Percentiles rank a stretch among this genome's conserved stretches.
Evolutionary conservation across 2,329 filamentous ascomycete species (phyloP).

Genomic region (Cytospora mali): DNA sequence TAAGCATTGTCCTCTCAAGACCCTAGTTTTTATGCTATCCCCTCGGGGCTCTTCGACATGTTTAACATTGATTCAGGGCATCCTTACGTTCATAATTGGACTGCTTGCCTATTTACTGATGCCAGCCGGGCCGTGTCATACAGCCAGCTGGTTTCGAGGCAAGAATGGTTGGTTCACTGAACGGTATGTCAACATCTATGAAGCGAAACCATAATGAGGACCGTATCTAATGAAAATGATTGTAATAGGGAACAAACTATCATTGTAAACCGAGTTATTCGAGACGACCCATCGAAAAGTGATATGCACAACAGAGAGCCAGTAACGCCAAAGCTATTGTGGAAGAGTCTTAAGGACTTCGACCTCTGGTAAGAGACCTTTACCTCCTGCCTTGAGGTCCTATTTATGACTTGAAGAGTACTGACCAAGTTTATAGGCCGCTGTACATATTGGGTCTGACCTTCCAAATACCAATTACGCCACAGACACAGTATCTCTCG

Average conservation of each 20-base stretch:
- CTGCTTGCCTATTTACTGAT: constrained; percentile 57
- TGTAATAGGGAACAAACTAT: constrained; percentile 55
- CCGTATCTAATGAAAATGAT: not conserved
- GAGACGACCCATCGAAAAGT: constrained; percentile 63
- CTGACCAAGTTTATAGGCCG: constrained; percentile 38
- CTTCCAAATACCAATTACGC: constrained; percentile 55
- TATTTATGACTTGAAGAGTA: not conserved
- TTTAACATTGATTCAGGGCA: constrained; percentile 35
- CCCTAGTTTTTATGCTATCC: too few species aligned
- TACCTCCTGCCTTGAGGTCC: not conserved
- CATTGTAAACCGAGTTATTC: constrained; percentile 59
- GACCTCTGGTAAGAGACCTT: constrained; percentile 38
- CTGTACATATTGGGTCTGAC: constrained; percentile 56
- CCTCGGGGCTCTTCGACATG: too few species aligned
- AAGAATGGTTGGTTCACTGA: constrained; percentile 63
- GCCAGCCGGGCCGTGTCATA: constrained; percentile 55
- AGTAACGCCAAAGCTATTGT: constrained; percentile 53
- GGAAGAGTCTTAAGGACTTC: constrained; percentile 56
- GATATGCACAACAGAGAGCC: constrained; percentile 64
- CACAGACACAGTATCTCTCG: constrained; percentile 58
- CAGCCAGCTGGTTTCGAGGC: constrained; percentile 55
- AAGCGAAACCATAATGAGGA: not conserved
- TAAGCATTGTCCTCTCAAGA: constrained; percentile 35
- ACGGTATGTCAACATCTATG: constrained; percentile 33
- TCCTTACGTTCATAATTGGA: constrained; percentile 51